phyloP scores from a whole-genome alignment of 495 filamentous ascomycete species.

The Cercophora samala region DNA sequence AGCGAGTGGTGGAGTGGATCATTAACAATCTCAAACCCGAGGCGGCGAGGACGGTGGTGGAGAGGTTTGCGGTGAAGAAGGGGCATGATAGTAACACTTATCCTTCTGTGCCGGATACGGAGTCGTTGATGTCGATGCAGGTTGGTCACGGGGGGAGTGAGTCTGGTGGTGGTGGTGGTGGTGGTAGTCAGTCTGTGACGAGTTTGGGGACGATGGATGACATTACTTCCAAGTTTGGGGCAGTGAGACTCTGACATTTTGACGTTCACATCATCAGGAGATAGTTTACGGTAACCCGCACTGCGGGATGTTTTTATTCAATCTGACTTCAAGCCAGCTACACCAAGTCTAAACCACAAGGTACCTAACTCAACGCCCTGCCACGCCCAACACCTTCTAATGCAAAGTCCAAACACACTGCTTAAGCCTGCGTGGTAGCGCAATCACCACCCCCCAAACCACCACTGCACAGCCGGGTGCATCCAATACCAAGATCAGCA shows the following conservation, averaged over 20 bases:
- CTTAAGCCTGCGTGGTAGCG: neutral
- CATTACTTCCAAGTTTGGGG: neutral
- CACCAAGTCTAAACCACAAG: neutral
- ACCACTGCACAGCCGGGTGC: neutral
- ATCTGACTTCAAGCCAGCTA: neutral
- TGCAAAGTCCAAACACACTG: neutral
- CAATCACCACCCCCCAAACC: neutral
- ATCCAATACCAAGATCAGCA: slow-evolving; percentile 3
- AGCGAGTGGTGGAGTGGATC: slow-evolving; percentile 21
- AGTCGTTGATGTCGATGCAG: neutral
- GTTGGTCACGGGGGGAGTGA: neutral
- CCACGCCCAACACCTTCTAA: neutral
- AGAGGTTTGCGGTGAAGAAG: neutral
- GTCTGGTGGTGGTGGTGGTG: neutral
- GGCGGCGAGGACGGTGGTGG: neutral
- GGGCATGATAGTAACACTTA: slow-evolving; percentile 2
- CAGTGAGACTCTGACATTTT: too few relatives aligned
- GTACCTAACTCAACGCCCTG: neutral
- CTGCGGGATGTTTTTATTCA: neutral
- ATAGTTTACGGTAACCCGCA: too few relatives aligned
- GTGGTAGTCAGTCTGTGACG: neutral
- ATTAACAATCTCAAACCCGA: neutral
- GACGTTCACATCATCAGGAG: too few relatives aligned
- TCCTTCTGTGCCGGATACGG: neutral
- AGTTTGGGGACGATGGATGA: neutral